Conservation (phyloP, 2,329 filamentous ascomycete species). For the Aureobasidium sp. region DNA sequence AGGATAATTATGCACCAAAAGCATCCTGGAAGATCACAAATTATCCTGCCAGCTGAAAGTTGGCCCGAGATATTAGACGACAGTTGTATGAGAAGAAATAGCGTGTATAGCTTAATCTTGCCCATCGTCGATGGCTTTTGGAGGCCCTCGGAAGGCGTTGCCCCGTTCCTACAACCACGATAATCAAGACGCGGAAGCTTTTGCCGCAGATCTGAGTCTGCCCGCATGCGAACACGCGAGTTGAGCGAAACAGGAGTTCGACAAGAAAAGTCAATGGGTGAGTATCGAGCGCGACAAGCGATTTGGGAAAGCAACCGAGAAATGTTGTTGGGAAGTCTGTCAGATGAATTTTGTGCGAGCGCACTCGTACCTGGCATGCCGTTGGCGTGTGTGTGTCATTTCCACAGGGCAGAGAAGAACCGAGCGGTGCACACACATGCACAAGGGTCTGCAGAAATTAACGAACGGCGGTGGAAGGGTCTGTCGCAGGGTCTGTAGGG, state of each 20-base stretch:
- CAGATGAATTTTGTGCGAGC: background rate
- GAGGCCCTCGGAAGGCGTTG: background rate
- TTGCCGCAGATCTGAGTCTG: slow-evolving; percentile 5
- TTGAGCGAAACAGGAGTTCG: background rate
- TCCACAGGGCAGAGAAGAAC: slow-evolving; percentile 13
- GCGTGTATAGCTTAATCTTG: slow-evolving; percentile 4
- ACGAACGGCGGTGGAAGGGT: slow-evolving; percentile 1
- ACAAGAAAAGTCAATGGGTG: slow-evolving; percentile 3
- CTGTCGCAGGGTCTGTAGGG: slow-evolving; percentile 9
- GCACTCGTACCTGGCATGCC: background rate
- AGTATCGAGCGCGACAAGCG: background rate
- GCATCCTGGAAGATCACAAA: background rate
- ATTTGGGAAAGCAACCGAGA: background rate
- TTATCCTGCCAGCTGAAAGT: background rate
- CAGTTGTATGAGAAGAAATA: background rate
- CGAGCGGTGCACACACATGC: slow-evolving; percentile 10
- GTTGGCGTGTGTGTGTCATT: slow-evolving; percentile 1
- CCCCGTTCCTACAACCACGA: background rate
- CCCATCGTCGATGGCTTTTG: slow-evolving; percentile 1
- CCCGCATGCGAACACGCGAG: background rate
- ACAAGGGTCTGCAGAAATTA: slow-evolving; percentile 14
- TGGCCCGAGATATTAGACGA: background rate
- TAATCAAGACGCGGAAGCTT: background rate
- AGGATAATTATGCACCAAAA: background rate
- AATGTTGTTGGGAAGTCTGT: slow-evolving; percentile 3